Base-by-base conservation (phyloP, 345 rosid species). In the Pelargonium nanum region DNA sequence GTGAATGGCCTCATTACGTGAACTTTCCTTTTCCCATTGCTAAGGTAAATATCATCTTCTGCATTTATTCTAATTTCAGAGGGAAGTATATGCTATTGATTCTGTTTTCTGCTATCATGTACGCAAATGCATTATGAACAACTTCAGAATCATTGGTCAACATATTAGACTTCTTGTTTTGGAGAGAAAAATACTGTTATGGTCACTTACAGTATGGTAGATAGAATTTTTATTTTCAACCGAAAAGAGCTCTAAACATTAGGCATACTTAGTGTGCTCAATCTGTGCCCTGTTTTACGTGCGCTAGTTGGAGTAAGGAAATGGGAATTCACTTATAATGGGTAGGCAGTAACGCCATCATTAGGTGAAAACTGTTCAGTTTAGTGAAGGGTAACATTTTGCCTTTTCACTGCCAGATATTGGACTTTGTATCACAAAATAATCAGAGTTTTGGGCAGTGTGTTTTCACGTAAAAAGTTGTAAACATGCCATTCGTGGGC, bases 1-100 rank as follows among this genome's bases (percentile, higher is more conserved):
- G 97, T 71, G 99, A 90, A 78, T 85, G 81, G 86, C 96, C 95
- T 68, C 88, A 78, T 62, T 90, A 94, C 71, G 96, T 90, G 62
- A 82, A 85, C 61, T 78, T 94, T 70, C 97, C 97, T 22, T 80
- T 83, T 57, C 95, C 92, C 55, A 63, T 94, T 65, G 99, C 99
- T 7, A 94, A 90, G 96, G 99, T 94, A 77, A 72, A 56, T 55
- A 66, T 52, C 48, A 12, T 17, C 48, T 40, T 40, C 15, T 40
- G 48, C 48, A n/a, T n/a, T n/a, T n/a, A n/a, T 40, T 40, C 48
- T 40, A 9, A 6, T 40, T 40, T 12, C 40, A 3, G 6, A 30
- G 40, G 40, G 40, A 28, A 3, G 7, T 28, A 28, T 3, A 28
- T 2, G 4, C 3, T 28, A 28, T 7, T 7, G 32, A 28, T 28